Base-by-base conservation (phyloP, 129 eudicot species). In the Flaveria trinervia region DNA sequence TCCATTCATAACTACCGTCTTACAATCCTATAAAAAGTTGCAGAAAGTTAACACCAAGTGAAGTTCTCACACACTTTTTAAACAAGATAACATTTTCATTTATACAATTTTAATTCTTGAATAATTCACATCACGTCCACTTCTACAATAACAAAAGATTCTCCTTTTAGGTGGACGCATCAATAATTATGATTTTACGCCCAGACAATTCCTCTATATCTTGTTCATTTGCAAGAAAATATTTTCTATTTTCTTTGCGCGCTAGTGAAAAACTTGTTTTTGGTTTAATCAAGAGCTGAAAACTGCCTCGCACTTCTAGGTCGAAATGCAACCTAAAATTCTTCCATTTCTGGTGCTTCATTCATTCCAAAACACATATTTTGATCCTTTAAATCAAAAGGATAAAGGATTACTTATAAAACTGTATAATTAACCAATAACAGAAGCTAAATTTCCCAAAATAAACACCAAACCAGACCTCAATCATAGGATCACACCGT, bases 1-100 rank as follows among this genome's bases (percentile, higher is more conserved):
- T 92, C 97, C 97, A 92, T 83, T 92, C 97, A 79, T 92, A 92
- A 89, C 96, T 79, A 92, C 86, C 65, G 51, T 73, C 56, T 79
- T 89, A 74, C 97, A 92, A 77, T 92, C 96, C 96, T 92, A 83
- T 76, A 85, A 9, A 44, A 64, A 33, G 3, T 72, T 62, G 78
- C 57, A 60, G 39, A 81, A 22, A 59, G 41, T 81, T 3, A 80
- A 66, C 16, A 72, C 62, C 83, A 71, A 62, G 9, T 22, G 15
- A 33, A 33, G 39, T 23, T 28, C 17, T 48, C 64, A 26, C 71
- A 26, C 72, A 49, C 45, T 13, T 20, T 4, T 22, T 22, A 52
- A 15, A 52, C 10, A 52, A 17, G 20, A 30, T 10, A 39, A 55
- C 25, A 55, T 5, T 56, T 7, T 1, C 62, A 56, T 17, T 56